Base-by-base conservation (phyloP, 371 early-diverging fungal genomes). In the Mortierella sp. region DNA sequence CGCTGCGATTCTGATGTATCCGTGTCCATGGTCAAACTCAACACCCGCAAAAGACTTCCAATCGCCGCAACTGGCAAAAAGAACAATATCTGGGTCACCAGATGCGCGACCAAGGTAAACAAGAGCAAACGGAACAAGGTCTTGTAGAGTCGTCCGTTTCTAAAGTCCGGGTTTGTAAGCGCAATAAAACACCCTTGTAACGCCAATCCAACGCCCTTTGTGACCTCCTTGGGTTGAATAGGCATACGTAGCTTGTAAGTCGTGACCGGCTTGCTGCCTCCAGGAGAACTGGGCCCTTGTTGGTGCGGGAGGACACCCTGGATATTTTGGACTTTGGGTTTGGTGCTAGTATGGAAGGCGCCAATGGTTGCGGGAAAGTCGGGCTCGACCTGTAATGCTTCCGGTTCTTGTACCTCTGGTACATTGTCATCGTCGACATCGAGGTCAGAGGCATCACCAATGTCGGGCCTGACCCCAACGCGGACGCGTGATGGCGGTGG, bases 141-240 rank as follows among this genome's bases (percentile, higher is more conserved):
- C 76, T 90, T 86, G 83, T 80, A 86, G 26, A 86, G 76, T 21
- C 75, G 72, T 31, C 87, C 88, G 63, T 90, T 88, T 48, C 89
- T 83, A 72, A 93, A 87, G 38, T 88, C 79, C 0, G 93, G 93
- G 77, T 93, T 92, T 28, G 89, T 83, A 42, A 90, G 45, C 1
- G 91, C 91, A 44, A 91, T 78, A 9, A 70, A 58, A 57, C 91
- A 89, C 13, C 93, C 93, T 74, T 90, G 77, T 8, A 91, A 68
- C 5, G 92, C 93, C 71, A 92, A 85, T n/a, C 80, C 58, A 0
- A 82, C 89, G 10, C 93, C 93, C 54, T 89, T 88, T 72, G 80
- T 45, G 44, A 82, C 75, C 58, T 86, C 87, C 44, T 86, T 86
- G 60, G 87, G 87, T 45, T 86, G 87, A 47, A 86, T 86, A 6